phyloP scores from a whole-genome alignment of 1,284 basidiomycete species.

The Tetrapyrgos nigripes region DNA sequence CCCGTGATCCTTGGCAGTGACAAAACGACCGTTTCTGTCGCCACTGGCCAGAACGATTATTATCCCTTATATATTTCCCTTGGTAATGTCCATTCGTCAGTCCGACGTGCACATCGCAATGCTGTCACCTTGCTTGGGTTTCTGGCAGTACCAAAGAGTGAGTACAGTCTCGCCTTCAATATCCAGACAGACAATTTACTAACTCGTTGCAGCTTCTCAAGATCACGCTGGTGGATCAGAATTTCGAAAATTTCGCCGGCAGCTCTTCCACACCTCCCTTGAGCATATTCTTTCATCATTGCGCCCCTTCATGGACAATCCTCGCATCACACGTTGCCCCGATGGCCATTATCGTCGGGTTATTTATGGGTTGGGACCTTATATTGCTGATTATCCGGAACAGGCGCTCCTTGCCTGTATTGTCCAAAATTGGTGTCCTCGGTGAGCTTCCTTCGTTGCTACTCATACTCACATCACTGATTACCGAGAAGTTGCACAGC shows the following conservation, averaged over 20 bases:
- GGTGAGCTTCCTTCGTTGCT: slow-evolving; percentile 7
- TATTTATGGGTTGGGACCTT: too few relatives aligned
- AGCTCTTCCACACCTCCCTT: too few relatives aligned
- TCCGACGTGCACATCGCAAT: too few relatives aligned
- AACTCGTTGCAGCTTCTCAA: slow-evolving; percentile 23
- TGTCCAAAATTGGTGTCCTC: slow-evolving; percentile 21
- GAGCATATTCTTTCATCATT: too few relatives aligned
- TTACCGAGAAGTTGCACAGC: slow-evolving; percentile 18
- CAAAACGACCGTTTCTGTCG: slow-evolving; percentile 43
- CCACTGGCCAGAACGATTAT: slow-evolving; percentile 38
- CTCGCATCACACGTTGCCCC: slow-evolving; percentile 5
- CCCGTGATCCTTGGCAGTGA: slow-evolving; percentile 40
- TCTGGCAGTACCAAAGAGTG: too few relatives aligned
- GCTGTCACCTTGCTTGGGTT: too few relatives aligned
- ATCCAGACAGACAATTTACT: slow-evolving; percentile 30
- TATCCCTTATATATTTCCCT: slow-evolving; percentile 37
- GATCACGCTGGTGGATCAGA: slow-evolving; percentile 29
- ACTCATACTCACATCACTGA: slow-evolving; percentile 20
- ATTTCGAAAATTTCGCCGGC: slow-evolving; percentile 29
- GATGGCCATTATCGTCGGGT: too few relatives aligned
- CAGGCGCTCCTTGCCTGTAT: too few relatives aligned
- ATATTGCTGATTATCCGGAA: too few relatives aligned
- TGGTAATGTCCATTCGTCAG: too few relatives aligned
- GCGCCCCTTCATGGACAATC: neutral
- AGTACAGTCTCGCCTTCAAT: too few relatives aligned